phyloP scores from a whole-genome alignment of 441 rosid species.

The Populus tomentosa region DNA sequence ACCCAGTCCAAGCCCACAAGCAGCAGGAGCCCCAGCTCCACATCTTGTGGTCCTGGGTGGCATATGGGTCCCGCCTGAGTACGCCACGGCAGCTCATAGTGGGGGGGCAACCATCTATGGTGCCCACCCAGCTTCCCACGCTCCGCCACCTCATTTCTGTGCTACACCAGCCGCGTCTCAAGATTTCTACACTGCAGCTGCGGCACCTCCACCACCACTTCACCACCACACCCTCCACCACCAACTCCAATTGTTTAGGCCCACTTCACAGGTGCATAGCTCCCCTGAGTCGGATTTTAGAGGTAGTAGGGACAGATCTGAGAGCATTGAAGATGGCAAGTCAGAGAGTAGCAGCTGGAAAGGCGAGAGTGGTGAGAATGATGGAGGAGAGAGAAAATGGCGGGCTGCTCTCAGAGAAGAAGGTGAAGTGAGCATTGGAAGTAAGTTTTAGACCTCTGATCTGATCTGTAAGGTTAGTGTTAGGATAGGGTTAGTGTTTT shows the following conservation, averaged over 20 bases:
- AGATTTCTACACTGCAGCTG: slow-evolving; percentile 51
- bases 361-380: slow-evolving; percentile 49
- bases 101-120: slow-evolving; percentile 27
- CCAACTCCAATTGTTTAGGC: slow-evolving; percentile 56
- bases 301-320: slow-evolving; percentile 53
- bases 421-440: slow-evolving; percentile 73
- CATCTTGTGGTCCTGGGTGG: slow-evolving; percentile 86
- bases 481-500: slow-evolving; percentile 26
- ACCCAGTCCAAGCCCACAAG: slow-evolving; percentile 89
- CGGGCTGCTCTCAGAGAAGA: slow-evolving; percentile 66
- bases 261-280: slow-evolving; percentile 42
- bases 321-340: slow-evolving; percentile 83
- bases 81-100: slow-evolving; percentile 60
- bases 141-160: slow-evolving; percentile 57
- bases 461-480: slow-evolving; percentile 16
- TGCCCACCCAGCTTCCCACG: slow-evolving; percentile 39
- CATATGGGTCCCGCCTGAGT: slow-evolving; percentile 94
- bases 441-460: slow-evolving; percentile 41
- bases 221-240: slow-evolving; percentile 36
- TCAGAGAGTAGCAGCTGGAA: slow-evolving; percentile 85
- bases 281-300: slow-evolving; percentile 52
- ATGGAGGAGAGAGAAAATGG: slow-evolving; percentile 56
- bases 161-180: slow-evolving; percentile 51
- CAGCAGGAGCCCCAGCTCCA: slow-evolving; percentile 48
- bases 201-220: slow-evolving; percentile 26